Conservation (phyloP, 306 rosid genomes). For the Nissolia schottii region DNA sequence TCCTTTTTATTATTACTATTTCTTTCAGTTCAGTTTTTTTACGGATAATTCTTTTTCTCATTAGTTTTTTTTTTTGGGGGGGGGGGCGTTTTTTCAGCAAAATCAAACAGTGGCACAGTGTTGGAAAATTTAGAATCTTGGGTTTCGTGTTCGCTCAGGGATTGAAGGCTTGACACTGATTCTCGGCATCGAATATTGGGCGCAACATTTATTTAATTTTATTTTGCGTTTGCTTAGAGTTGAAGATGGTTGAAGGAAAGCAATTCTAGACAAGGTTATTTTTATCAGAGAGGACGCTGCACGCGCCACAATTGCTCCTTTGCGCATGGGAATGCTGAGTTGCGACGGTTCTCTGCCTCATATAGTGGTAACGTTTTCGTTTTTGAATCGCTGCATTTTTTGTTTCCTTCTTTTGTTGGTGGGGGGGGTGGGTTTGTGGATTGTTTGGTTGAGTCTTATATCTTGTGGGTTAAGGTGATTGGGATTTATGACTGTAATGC, state of each 20-base stretch:
- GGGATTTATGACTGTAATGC: background rate
- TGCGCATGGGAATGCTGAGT: slow-evolving; percentile 83
- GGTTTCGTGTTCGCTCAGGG: slow-evolving; percentile 23
- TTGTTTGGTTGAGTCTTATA: background rate
- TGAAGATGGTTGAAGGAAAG: slow-evolving; percentile 65
- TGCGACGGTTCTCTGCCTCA: slow-evolving; percentile 66
- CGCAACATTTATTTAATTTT: background rate
- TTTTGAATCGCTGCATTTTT: background rate
- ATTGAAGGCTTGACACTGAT: background rate
- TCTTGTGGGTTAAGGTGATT: slow-evolving; percentile 3
- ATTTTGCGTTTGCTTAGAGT: background rate
- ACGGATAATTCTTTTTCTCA: background rate
- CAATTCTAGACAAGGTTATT: slow-evolving; percentile 81
- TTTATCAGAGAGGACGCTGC: slow-evolving; percentile 81
- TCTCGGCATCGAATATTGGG: background rate
- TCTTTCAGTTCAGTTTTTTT: background rate
- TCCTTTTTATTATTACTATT: background rate
- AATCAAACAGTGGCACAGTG: background rate
- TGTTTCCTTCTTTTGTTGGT: background rate
- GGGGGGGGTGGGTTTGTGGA: background rate
- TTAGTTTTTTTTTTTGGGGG: background rate
- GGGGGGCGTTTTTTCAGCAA: slow-evolving; percentile 15
- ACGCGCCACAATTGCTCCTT: slow-evolving; percentile 72
- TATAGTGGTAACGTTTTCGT: slow-evolving; percentile 43
- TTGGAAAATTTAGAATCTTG: slow-evolving; percentile 6